Percentiles rank a stretch among this genome's conserved stretches.
Evolutionary conservation across 495 filamentous ascomycete genomes (phyloP).

Genomic region (Aspergillus sclerotioniger): DNA sequence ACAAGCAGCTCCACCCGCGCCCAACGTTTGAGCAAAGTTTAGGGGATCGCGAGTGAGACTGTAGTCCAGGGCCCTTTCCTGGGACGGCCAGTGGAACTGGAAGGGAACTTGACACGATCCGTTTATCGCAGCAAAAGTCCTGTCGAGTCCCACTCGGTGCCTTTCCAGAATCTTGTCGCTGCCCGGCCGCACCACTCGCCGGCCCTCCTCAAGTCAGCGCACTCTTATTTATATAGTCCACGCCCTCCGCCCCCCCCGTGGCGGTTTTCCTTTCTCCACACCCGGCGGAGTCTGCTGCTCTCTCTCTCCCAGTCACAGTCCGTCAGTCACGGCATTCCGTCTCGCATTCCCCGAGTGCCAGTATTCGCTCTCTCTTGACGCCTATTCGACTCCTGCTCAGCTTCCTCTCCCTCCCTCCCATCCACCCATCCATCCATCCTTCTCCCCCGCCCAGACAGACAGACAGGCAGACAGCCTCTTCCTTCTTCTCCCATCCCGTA

Average conservation of each 20-base stretch:
- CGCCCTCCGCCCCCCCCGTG: constrained; percentile 29
- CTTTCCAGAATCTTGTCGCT: constrained; percentile 20
- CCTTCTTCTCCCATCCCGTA: background rate
- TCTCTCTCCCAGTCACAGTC: constrained; percentile 5
- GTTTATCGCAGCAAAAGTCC: background rate
- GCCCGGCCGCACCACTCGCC: constrained; percentile 16
- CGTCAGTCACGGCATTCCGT: constrained; percentile 14
- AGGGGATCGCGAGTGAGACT: too few species aligned
- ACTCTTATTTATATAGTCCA: constrained; percentile 26
- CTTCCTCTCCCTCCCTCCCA: background rate
- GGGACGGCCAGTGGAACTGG: too few species aligned
- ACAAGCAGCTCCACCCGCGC: background rate
- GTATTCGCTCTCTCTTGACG: background rate
- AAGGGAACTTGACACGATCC: background rate
- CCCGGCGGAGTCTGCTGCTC: constrained; percentile 12
- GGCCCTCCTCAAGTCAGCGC: background rate
- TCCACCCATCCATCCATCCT: background rate
- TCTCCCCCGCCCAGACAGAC: background rate
- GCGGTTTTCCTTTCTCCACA: constrained; percentile 30
- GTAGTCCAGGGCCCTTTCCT: background rate
- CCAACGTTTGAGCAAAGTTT: background rate
- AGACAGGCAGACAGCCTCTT: background rate
- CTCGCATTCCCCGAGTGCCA: background rate
- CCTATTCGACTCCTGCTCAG: background rate
- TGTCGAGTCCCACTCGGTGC: constrained; percentile 4